These are phyloP conservation scores for Spergularia azorica DNA, from an alignment of 179 eudicot genomes.

Conservation along the genomic window DNA sequence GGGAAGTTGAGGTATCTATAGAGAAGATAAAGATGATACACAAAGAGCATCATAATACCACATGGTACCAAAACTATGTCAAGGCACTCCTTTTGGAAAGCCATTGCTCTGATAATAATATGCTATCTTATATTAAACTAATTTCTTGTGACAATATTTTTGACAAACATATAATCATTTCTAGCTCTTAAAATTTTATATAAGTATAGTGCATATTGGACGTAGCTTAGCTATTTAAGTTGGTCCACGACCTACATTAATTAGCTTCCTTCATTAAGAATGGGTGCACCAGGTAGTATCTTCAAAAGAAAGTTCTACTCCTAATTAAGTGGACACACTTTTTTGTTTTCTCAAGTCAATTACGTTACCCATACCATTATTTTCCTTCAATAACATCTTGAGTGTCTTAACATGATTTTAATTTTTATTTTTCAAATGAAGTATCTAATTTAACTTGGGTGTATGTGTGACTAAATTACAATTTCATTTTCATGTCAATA, in stretches of 20 bases:
- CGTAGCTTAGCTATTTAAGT: no score
- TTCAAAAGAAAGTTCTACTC: conserved; percentile 2
- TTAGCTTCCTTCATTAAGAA: background rate
- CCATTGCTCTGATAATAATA: conserved; percentile 7
- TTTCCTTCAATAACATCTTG: no score
- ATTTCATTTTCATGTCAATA: no score
- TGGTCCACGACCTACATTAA: no score
- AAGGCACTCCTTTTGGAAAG: conserved; percentile 49
- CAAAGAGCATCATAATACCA: conserved; percentile 60
- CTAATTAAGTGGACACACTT: conserved; percentile 7
- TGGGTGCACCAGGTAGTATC: background rate
- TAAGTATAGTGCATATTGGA: no score
- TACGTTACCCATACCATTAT: background rate
- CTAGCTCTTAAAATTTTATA: no score
- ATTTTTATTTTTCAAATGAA: no score
- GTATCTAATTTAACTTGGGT: no score
- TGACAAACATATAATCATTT: background rate
- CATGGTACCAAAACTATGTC: conserved; percentile 69
- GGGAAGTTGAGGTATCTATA: conserved; percentile 60
- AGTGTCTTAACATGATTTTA: no score
- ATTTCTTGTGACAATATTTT: no score
- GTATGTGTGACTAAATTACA: no score
- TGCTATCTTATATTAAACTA: no score
- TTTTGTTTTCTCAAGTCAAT: background rate
- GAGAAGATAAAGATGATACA: conserved; percentile 63